A percentile compares a stretch with the other conserved stretches of the same genome.
These are phyloP conservation scores for Malassezia dermatis DNA, from an alignment of 1,284 basidiomycete species.

Conservation along the genomic window DNA sequence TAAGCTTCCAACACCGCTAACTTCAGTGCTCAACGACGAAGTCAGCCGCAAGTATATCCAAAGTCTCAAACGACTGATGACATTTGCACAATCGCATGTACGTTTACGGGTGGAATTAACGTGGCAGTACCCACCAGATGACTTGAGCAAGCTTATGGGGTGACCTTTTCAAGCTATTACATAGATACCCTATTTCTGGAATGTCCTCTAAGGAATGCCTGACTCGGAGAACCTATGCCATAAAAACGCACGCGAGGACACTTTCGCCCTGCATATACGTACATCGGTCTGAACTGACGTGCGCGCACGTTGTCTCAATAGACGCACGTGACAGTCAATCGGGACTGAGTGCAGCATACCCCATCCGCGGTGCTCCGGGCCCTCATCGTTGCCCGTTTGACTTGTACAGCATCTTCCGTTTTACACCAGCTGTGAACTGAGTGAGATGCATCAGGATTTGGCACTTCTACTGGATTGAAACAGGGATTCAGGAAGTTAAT, in stretches of 20 bases:
- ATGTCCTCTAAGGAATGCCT: not conserved
- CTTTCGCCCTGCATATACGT: not conserved
- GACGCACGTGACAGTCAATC: not conserved
- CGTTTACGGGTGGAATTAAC: not conserved
- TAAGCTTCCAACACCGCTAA: not conserved
- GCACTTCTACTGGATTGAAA: not conserved
- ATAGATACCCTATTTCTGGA: not conserved
- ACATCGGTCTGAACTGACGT: not conserved
- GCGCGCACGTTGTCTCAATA: not conserved
- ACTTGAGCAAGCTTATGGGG: slow-evolving; percentile 16
- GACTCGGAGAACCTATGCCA: too few relatives aligned
- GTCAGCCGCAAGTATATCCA: slow-evolving; percentile 98
- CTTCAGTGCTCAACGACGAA: slow-evolving; percentile 81
- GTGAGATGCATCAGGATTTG: not conserved
- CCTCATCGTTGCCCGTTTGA: not conserved
- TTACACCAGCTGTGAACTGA: not conserved
- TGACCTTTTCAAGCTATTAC: not conserved
- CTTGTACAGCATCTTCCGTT: not conserved
- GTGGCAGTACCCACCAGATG: slow-evolving; percentile 15
- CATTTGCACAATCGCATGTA: slow-evolving; percentile 27
- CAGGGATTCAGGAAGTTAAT: not conserved
- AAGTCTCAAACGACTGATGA: slow-evolving; percentile 70
- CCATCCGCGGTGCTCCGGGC: not conserved
- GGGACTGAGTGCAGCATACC: not conserved
- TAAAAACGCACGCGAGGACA: too few relatives aligned